A percentile compares a stretch with the other conserved stretches of the same genome.
Evolutionary conservation across 1,284 basidiomycete species (phyloP).

Genomic region (Phellinidium pouzarii): DNA sequence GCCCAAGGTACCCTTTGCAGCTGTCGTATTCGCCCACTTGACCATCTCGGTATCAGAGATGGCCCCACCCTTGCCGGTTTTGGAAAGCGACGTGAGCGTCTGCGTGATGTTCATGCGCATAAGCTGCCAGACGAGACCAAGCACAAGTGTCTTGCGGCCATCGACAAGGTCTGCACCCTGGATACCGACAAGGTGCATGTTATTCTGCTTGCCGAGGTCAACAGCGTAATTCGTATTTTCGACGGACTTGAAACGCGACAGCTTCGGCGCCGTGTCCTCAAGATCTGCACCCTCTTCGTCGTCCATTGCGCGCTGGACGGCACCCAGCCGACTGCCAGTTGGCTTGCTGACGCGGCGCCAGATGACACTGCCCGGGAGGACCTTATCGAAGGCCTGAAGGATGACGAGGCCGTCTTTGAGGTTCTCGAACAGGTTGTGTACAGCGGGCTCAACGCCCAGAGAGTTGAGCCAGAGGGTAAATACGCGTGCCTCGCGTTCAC

Average conservation of each 20-base stretch:
- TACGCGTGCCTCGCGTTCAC: conserved; percentile 94
- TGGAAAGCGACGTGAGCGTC: conserved; percentile 77
- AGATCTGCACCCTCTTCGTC: conserved; percentile 68
- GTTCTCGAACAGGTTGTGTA: conserved; percentile 96
- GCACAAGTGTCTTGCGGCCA: conserved; percentile 82
- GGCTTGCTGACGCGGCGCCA: conserved; percentile 95
- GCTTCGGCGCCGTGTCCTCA: conserved; percentile 72
- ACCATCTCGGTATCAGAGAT: conserved; percentile 93
- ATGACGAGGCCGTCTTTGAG: conserved; percentile 88
- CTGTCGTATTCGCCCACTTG: conserved; percentile 91
- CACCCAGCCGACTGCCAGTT: conserved; percentile 46
- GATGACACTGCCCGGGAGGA: conserved; percentile 85
- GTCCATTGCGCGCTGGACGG: conserved; percentile 32
- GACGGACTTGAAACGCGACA: conserved; percentile 94
- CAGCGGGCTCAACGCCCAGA: conserved; percentile 90
- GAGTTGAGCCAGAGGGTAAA: conserved; percentile 99
- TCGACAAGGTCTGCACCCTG: conserved; percentile 98
- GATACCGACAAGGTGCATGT: conserved; percentile 95
- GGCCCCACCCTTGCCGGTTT: conserved; percentile 66
- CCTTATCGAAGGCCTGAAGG: conserved; percentile 95
- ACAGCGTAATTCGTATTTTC: conserved; percentile 98
- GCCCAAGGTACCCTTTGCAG: conserved; percentile 63
- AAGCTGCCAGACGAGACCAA: conserved; percentile 96
- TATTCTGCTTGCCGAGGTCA: conserved; percentile 87
- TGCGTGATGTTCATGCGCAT: conserved; percentile 94